A percentile compares a stretch with the other conserved stretches of the same genome.
Conservation (phyloP, 2,329 filamentous ascomycete species). For the Microdochium trichocladiopsis region DNA sequence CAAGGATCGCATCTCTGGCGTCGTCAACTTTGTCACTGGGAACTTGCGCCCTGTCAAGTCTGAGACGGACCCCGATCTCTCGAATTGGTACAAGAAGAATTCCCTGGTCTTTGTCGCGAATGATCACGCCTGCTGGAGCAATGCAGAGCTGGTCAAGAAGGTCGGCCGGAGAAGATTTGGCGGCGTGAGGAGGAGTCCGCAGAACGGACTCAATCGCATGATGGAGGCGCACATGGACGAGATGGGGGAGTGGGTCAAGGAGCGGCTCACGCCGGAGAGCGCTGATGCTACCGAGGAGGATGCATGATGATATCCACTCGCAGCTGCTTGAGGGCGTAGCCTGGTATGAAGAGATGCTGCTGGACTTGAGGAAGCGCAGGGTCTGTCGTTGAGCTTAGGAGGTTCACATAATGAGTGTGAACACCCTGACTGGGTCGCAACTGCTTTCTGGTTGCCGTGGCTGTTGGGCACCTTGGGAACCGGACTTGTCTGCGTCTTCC, state of each 20-base stretch:
- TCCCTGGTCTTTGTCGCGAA: constrained; percentile 72
- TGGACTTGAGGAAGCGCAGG: too few relatives aligned
- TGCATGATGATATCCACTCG: constrained; percentile 6
- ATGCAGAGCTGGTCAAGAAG: constrained; percentile 51
- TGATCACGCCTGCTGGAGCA: constrained; percentile 69
- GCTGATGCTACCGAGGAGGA: constrained; percentile 46
- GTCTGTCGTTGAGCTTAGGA: too few relatives aligned
- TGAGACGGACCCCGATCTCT: constrained; percentile 66
- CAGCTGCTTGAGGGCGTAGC: too few relatives aligned
- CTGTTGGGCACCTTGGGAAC: too few relatives aligned
- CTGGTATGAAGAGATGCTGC: too few relatives aligned
- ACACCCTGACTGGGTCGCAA: too few relatives aligned
- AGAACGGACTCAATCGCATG: constrained; percentile 45
- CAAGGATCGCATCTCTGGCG: constrained; percentile 59
- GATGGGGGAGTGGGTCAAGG: constrained; percentile 43
- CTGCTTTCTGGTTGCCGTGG: too few relatives aligned
- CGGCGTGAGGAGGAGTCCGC: constrained; percentile 43
- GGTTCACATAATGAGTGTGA: too few relatives aligned
- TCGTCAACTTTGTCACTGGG: constrained; percentile 77
- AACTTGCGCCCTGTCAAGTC: constrained; percentile 72
- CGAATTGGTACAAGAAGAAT: constrained; percentile 76
- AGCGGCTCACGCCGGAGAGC: constrained; percentile 22
- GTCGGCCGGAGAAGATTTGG: constrained; percentile 56
- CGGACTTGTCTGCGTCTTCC: too few relatives aligned
- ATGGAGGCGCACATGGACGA: constrained; percentile 47